A percentile compares a stretch with the other conserved stretches of the same genome.
Evolutionary conservation across 2,329 filamentous ascomycete species (phyloP).

Genomic region (Arthrobotrys musiformis): DNA sequence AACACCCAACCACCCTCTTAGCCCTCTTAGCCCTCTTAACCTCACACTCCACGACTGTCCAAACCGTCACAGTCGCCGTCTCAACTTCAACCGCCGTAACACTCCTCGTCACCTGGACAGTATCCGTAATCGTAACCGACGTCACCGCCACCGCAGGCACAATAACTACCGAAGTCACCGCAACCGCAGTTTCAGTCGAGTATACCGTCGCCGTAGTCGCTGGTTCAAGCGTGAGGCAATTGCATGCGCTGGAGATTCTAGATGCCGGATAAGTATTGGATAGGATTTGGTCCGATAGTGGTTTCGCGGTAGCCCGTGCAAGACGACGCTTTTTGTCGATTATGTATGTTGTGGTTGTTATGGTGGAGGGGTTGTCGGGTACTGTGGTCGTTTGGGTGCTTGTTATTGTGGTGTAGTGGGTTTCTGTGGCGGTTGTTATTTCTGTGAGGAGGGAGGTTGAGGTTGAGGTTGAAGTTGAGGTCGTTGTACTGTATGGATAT

Average conservation of each 20-base stretch:
- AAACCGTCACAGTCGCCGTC: neutral
- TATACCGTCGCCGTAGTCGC: neutral
- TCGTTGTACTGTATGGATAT: neutral
- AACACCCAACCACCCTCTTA: too few species aligned
- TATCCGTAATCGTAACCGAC: conserved; percentile 3
- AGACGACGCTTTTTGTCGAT: neutral
- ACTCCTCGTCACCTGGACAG: neutral
- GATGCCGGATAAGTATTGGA: conserved; percentile 1
- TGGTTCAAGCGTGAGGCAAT: conserved; percentile 15
- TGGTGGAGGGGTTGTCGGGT: neutral
- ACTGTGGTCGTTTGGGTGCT: neutral
- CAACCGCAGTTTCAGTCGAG: conserved; percentile 2
- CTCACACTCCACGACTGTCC: neutral
- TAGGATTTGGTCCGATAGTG: conserved; percentile 19
- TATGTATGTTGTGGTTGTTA: too few species aligned
- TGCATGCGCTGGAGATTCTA: conserved; percentile 28
- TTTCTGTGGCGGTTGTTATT: neutral
- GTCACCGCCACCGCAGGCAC: conserved; percentile 1
- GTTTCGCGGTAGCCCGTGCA: neutral
- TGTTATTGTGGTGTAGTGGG: neutral
- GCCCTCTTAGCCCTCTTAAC: too few species aligned
- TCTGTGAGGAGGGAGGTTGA: neutral
- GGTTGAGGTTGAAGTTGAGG: neutral
- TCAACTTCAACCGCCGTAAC: neutral
- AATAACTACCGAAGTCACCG: neutral